Evolutionary conservation across 768 basidiomycete genomes (phyloP).

Genomic region (Porphyrellus cyaneotinctus): DNA sequence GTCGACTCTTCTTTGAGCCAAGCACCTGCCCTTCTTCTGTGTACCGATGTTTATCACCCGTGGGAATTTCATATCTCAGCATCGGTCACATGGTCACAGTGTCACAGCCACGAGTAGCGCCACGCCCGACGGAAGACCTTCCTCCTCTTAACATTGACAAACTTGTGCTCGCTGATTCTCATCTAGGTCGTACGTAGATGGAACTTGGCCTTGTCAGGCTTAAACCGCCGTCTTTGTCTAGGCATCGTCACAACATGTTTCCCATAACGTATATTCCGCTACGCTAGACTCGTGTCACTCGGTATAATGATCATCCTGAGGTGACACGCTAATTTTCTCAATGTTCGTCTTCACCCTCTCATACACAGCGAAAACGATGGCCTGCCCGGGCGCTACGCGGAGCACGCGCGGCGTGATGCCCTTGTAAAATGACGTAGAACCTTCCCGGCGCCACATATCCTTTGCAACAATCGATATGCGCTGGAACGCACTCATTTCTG

Average conservation of each 20-base stretch:
- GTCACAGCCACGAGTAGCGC: too few species aligned
- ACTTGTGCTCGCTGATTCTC: too few species aligned
- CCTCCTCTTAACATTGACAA: too few species aligned
- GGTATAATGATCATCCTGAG: constrained; percentile 62
- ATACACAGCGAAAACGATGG: constrained; percentile 96
- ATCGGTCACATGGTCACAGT: constrained; percentile 29
- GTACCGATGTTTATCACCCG: constrained; percentile 35
- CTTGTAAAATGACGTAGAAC: constrained; percentile 90
- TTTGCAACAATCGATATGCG: constrained; percentile 75
- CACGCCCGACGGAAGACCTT: too few species aligned
- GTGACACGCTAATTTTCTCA: constrained; percentile 58
- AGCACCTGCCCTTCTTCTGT: constrained; percentile 20
- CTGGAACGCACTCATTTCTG: constrained; percentile 73
- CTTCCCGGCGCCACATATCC: constrained; percentile 95
- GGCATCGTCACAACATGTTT: too few species aligned
- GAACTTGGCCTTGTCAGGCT: too few species aligned
- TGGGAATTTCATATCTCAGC: constrained; percentile 33
- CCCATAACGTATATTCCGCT: neutral
- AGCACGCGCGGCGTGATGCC: constrained; percentile 96
- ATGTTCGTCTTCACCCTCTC: constrained; percentile 78
- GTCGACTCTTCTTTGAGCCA: constrained; percentile 11
- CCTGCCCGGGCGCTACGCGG: constrained; percentile 94
- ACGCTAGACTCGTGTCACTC: constrained; percentile 41
- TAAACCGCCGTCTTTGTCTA: too few species aligned
- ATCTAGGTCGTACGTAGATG: too few species aligned